A percentile compares a stretch with the other conserved stretches of the same genome.
phyloP scores from a whole-genome alignment of 1,284 basidiomycete species.

The Malassezia sympodialis region DNA sequence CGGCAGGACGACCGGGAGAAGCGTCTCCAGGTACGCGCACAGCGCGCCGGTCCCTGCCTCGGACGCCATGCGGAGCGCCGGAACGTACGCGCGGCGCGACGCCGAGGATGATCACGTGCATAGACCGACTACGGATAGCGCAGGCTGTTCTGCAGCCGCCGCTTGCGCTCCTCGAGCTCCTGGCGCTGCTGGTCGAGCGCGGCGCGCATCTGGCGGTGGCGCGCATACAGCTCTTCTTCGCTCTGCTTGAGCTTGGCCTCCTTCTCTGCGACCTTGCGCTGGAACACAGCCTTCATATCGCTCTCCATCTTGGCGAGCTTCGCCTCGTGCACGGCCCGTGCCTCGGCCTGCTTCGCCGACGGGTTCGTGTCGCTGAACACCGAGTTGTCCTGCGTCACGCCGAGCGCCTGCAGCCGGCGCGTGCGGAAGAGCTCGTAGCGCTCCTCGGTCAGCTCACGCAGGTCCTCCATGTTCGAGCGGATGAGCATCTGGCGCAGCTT shows the following conservation, averaged over 20 bases:
- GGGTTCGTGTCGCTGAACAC: constrained; percentile 46
- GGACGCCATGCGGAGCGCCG: not conserved
- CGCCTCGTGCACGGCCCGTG: constrained; percentile 46
- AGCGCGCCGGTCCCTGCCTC: constrained; percentile 16
- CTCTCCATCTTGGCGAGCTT: constrained; percentile 48
- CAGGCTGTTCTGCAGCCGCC: constrained; percentile 55
- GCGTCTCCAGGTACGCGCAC: constrained; percentile 19
- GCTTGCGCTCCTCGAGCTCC: constrained; percentile 97
- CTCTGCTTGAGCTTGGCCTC: constrained; percentile 48
- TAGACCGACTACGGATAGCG: constrained; percentile 18
- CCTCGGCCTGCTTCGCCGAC: constrained; percentile 45
- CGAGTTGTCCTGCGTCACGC: constrained; percentile 44
- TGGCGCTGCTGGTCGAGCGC: constrained; percentile 80
- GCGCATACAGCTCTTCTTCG: constrained; percentile 47
- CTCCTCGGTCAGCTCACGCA: constrained; percentile 44
- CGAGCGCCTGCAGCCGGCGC: constrained; percentile 40
- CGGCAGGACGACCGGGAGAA: constrained; percentile 23
- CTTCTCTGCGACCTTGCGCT: constrained; percentile 48
- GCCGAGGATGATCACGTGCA: not conserved
- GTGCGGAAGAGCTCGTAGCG: constrained; percentile 45
- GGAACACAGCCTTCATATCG: constrained; percentile 49
- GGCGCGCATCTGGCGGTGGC: constrained; percentile 46
- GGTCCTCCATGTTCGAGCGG: constrained; percentile 47
- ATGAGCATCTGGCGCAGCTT: constrained; percentile 49
- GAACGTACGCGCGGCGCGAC: not conserved